These are phyloP conservation scores for Aspergillus sp. DNA, from an alignment of 2,329 filamentous ascomycete genomes.

Conservation along the genomic window DNA sequence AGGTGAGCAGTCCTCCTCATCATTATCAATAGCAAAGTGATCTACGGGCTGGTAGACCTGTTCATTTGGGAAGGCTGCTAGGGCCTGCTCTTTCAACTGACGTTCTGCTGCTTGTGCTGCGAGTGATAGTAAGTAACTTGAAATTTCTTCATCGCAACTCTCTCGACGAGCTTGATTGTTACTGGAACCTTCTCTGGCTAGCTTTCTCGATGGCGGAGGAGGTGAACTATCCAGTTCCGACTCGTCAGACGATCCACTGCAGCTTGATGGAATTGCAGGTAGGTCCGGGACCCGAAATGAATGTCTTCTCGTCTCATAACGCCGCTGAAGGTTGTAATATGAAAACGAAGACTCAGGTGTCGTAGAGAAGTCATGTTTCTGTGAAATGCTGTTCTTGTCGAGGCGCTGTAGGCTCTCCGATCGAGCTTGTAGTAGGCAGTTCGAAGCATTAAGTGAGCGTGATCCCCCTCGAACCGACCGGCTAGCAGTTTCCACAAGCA, in stretches of 20 bases:
- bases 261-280: constrained; percentile 62
- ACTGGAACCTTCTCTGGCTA: not conserved
- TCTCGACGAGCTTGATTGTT: constrained; percentile 35
- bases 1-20: constrained; percentile 37
- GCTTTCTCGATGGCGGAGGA: constrained; percentile 40
- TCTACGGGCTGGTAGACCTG: constrained; percentile 46
- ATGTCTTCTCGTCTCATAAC: constrained; percentile 45
- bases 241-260: constrained; percentile 48
- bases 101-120: constrained; percentile 78
- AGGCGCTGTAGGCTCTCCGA: not conserved
- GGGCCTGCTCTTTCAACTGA: constrained; percentile 67
- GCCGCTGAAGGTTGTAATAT: constrained; percentile 41
- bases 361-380: not conserved
- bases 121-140: constrained; percentile 74
- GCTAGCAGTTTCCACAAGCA: constrained; percentile 33
- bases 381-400: not conserved
- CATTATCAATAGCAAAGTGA: constrained; percentile 46
- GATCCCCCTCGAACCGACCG: constrained; percentile 28
- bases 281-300: constrained; percentile 63
- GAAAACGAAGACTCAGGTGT: constrained; percentile 45
- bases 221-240: constrained; percentile 39
- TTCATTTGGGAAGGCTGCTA: constrained; percentile 52
- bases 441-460: constrained; percentile 42
- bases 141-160: constrained; percentile 73
- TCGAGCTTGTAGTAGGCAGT: not conserved